These are phyloP conservation scores for Protomyces lactucae-debilis DNA, from an alignment of 1,139 yeast species.

Conservation along the genomic window DNA sequence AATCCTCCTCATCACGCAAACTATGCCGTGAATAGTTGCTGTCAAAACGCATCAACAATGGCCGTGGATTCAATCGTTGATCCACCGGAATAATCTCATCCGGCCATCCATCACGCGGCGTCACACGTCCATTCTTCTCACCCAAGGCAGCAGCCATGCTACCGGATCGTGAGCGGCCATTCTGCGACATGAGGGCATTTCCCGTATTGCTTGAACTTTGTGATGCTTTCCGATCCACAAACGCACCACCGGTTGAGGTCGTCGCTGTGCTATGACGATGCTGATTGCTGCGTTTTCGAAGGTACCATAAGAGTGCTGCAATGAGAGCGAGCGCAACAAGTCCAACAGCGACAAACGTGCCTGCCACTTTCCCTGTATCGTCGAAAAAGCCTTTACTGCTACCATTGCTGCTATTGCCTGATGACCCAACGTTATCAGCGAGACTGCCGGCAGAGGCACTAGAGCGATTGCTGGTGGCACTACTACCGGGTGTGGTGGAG, in stretches of 20 bases:
- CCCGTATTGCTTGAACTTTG: constrained; percentile 22
- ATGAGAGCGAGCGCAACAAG: constrained; percentile 48
- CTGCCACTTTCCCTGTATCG: constrained; percentile 63
- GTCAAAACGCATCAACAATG: constrained; percentile 52
- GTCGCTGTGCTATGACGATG: constrained; percentile 30
- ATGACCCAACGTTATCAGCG: background rate
- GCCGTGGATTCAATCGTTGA: constrained; percentile 62
- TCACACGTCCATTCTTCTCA: constrained; percentile 2
- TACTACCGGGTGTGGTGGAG: constrained; percentile 30
- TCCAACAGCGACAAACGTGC: constrained; percentile 67
- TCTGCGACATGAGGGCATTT: constrained; percentile 9
- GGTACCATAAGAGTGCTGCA: constrained; percentile 35
- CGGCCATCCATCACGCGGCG: constrained; percentile 23
- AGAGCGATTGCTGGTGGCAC: constrained; percentile 2
- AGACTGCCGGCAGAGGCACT: constrained; percentile 25
- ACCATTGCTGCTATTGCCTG: constrained; percentile 1
- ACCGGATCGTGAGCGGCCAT: constrained; percentile 27
- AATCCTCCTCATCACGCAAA: constrained; percentile 70
- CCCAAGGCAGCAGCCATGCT: constrained; percentile 15
- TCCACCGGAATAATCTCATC: constrained; percentile 44
- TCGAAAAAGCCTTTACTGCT: constrained; percentile 44
- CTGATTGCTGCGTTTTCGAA: constrained; percentile 34
- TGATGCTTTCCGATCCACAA: constrained; percentile 26
- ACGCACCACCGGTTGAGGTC: constrained; percentile 32
- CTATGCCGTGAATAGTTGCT: constrained; percentile 56